phyloP scores from a whole-genome alignment of 805 yeast genomes.

The Candida argentea region DNA sequence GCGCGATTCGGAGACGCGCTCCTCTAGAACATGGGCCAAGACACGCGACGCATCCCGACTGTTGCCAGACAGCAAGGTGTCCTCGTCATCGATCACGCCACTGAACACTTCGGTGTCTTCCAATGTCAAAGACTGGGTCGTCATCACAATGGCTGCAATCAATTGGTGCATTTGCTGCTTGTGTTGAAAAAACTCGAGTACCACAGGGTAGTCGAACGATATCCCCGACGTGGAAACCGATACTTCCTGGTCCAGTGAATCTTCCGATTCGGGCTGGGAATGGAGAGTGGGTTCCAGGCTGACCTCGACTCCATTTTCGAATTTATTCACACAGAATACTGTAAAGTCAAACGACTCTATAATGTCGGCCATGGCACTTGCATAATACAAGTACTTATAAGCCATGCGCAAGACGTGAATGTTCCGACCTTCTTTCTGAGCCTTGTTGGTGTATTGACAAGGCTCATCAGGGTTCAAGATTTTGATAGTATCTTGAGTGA shows the following conservation, averaged over 20 bases:
- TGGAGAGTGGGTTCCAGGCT: constrained; percentile 3
- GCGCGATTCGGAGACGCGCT: constrained; percentile 30
- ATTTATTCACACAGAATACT: constrained; percentile 31
- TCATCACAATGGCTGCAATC: constrained; percentile 49
- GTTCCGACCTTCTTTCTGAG: constrained; percentile 33
- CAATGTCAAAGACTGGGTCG: constrained; percentile 58
- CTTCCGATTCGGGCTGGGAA: neutral
- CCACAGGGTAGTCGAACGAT: constrained; percentile 39
- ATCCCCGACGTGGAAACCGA: constrained; percentile 11
- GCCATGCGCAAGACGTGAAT: constrained; percentile 42
- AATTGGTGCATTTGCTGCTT: constrained; percentile 66
- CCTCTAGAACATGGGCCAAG: constrained; percentile 36
- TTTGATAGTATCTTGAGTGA: constrained; percentile 33
- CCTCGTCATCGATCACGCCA: constrained; percentile 50
- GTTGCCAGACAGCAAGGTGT: too few relatives aligned
- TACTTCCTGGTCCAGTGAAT: neutral
- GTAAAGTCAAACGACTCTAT: constrained; percentile 56
- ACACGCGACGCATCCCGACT: constrained; percentile 40
- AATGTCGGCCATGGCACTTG: constrained; percentile 39
- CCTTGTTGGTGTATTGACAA: constrained; percentile 23
- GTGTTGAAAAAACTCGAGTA: constrained; percentile 61
- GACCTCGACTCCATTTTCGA: constrained; percentile 8
- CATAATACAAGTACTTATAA: constrained; percentile 41
- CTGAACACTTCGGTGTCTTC: constrained; percentile 69
- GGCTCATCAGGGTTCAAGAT: constrained; percentile 28